Evolutionary conservation across 352 stramenopile genomes (phyloP), one percentile per base, ranked within the genome.

Genomic region (Globisporangium yorkense): DNA sequence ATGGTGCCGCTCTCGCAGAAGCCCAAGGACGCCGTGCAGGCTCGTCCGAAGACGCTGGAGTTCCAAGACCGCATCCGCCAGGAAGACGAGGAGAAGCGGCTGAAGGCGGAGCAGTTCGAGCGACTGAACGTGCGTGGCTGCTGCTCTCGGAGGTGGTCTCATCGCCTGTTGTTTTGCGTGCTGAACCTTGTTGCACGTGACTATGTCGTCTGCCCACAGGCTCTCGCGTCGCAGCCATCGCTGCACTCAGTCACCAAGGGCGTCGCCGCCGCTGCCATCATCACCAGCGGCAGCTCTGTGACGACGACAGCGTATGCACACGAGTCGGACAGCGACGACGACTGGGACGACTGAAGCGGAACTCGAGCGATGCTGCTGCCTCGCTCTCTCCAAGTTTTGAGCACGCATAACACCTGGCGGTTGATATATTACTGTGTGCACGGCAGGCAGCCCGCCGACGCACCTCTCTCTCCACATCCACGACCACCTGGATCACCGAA

Each of bases 301-400:
- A 52, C 52, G 13, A 31, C 58, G 54, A 54, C 66, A 52, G 43
- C 44, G 24, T 27, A 27, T 31, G 44, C 40, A 18, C 59, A 75
- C 13, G 68, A 70, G n/a, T 44, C 53, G n/a, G 74, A 92, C 52
- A 89, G 80, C 54, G 84, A 92, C 47, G 80, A 92, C 39, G 84
- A 91, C 54, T 94, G 84, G 84, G 84, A 93, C 55, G 81, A 94
- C 59, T 94, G 61, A 84, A 46, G 61, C 33, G 56, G 54, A 56
- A 10, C 35, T 5, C 8, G 12, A 29, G 56, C 50, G 53, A 71
- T 59, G n/a, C 20, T 12, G 48, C 29, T 43, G 15, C 16, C 15
- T 41, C 47, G 27, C 35, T 46, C 9, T 20, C 18, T 44, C 20
- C 44, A 49, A 49, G 20, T 49, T 49, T 49, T 49, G 44, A 49